Base-by-base conservation (phyloP, 306 rosid species). In the Cicer yamashitae region DNA sequence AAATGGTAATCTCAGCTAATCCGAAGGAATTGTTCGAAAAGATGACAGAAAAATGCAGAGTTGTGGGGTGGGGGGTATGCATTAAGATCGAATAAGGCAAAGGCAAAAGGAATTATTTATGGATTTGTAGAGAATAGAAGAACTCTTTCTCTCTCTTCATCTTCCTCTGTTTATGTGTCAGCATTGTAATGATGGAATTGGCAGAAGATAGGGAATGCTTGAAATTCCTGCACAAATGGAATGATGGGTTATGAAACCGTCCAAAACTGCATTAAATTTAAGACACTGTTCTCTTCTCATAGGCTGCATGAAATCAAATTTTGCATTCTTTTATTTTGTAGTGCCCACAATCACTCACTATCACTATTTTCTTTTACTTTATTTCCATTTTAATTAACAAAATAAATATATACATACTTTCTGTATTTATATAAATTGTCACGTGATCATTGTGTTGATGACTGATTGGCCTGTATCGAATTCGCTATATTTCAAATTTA, bases 221-320 rank as follows among this genome's bases (percentile, higher is more conserved):
- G 68, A 79, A 78, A 84, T 88, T 86, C 87, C 89, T 84, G 92
- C 84, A 50, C 76, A 79, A 79, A 79, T 66, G 84, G 90, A 88
- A 88, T 86, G 79, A 86, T 87, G 88, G 76, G 62, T 45, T 75
- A 41, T 48, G 77, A 58, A 73, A 47, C 71, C 60, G 66, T 83
- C 92, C 84, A 82, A 75, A 78, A 78, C 39, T 18, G 11, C 80
- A 87, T 73, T 77, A 14, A 79, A 15, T 57, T 61, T 67, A 22
- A 76, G 74, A 10, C 59, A 74, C 81, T 79, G 56, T 70, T 83
- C 10, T 54, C 71, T 1, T 22, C 74, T 63, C 10, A 73, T 69
- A 72, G 47, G 75, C 20, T 76, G 64, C 75, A 66, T 71, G 66
- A 30, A 63, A 47, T 65, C 3, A 22, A 22, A 1, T 22, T 22